Evolutionary conservation across 768 basidiomycete species (phyloP), one percentile per base, ranked within the genome.

Genomic region (Rubroboletus pulcherrimus): DNA sequence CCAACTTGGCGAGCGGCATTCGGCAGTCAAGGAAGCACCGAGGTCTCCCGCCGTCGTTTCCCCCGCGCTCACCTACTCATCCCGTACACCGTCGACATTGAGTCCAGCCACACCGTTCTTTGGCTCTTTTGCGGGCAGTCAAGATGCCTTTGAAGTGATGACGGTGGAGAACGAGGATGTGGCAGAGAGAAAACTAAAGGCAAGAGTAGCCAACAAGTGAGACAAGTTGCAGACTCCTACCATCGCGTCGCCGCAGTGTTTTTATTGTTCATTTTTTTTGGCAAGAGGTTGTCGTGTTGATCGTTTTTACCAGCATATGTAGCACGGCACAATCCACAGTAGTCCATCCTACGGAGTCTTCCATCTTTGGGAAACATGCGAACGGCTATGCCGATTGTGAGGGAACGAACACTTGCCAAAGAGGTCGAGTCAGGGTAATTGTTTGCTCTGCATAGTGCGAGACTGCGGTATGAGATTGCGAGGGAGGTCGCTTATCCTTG

Each of bases 81-180:
- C 78, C 21, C 74, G 76, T 42, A 83, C 85, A 29, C 81, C 84
- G 15, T 81, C 83, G 38, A 86, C 83, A 30, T 75, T 87, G 52
- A 87, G 86, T 64, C 86, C 86, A 17, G 80, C 84, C 11, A 88
- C 86, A 11, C 86, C 86, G 11, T 88, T 86, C 72, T 84, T 87
- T 70, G 80, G 81, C 29, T 80, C 82, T 8, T 86, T 87, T 64
- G 47, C 46, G 19, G 53, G 66, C 21, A 56, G 59, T 31, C 63
- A 68, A 49, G 75, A 74, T 26, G 57, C 51, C 24, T 76, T 73
- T 56, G 72, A 70, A 19, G 59, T 55, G 31, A 40, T 62, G 59
- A 53, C 59, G 35, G 54, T 55, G 42, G 68, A 64, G 24, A 56
- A 40, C 38, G 66, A 72, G 24, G 67, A 63, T 5, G 43, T 49